Evolutionary conservation across 768 basidiomycete species (phyloP).

Genomic region (Termitomyces sp.): DNA sequence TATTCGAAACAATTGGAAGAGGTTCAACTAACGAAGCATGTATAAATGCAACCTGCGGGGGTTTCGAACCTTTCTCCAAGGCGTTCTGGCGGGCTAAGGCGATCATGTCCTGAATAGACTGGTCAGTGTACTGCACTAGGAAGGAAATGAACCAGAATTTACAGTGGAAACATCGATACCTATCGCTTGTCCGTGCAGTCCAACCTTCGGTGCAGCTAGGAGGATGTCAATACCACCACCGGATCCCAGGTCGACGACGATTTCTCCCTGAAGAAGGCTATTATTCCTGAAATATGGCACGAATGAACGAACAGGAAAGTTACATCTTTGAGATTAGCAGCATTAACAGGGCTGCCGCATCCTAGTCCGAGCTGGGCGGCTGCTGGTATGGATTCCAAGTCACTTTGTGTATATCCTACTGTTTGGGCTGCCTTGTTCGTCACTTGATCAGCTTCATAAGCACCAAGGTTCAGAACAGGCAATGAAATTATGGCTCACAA

Average conservation of each 20-base stretch:
- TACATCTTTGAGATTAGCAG: constrained; percentile 47
- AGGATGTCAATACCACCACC: constrained; percentile 59
- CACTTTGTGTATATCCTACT: constrained; percentile 47
- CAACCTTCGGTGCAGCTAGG: constrained; percentile 49
- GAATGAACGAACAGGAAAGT: not conserved
- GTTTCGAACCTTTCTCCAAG: constrained; percentile 34
- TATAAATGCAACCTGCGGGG: constrained; percentile 51
- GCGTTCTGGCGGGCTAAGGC: constrained; percentile 46
- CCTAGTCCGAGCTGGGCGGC: constrained; percentile 48
- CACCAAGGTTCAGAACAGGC: not conserved
- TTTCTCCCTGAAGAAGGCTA: constrained; percentile 48
- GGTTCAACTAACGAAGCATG: constrained; percentile 39
- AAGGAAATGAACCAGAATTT: constrained; percentile 7
- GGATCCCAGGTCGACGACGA: constrained; percentile 54
- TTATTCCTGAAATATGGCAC: not conserved
- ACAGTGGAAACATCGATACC: constrained; percentile 55
- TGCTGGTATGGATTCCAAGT: constrained; percentile 41
- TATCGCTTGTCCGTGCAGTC: constrained; percentile 47
- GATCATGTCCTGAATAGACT: constrained; percentile 47
- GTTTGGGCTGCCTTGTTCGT: constrained; percentile 31
- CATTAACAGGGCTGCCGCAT: constrained; percentile 53
- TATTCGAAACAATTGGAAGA: constrained; percentile 45
- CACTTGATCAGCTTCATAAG: not conserved
- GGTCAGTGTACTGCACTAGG: not conserved
- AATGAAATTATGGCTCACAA: not conserved